Evolutionary conservation across 305 asterid genomes (phyloP).

Genomic region (Fraxinus angustifolia): DNA sequence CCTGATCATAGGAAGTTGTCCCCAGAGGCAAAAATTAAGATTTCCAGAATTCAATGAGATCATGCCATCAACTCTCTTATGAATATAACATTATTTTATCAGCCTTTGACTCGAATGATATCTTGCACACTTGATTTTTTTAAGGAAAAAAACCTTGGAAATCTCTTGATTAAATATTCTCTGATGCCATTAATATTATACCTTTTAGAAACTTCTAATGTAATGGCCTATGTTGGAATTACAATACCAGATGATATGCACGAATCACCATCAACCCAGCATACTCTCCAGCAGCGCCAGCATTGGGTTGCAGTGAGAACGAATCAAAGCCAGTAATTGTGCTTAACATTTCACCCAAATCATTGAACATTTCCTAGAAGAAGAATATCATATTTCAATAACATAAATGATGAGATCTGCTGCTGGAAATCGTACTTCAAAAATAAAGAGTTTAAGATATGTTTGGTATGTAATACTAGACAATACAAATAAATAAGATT

Average conservation of each 20-base stretch:
- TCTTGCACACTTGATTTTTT: background rate
- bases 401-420: background rate
- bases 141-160: background rate
- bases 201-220: background rate
- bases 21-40: background rate
- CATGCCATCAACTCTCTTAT: background rate
- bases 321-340: constrained; percentile 94
- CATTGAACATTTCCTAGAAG: constrained; percentile 87
- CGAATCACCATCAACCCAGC: constrained; percentile 98
- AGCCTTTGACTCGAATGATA: background rate
- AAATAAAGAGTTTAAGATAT: background rate
- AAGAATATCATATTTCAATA: constrained; percentile 20
- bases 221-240: background rate
- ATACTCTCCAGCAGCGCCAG: constrained; percentile 98
- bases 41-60: background rate
- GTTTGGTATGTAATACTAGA: background rate
- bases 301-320: constrained; percentile 97
- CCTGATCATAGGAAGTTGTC: background rate
- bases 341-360: constrained; percentile 83
- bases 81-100: background rate
- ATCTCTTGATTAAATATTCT: background rate
- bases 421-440: background rate
- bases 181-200: background rate
- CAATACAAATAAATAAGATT: background rate
- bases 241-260: constrained; percentile 83